phyloP scores from a whole-genome alignment of 2,329 filamentous ascomycete species.

The Pseudopyrenochaeta lycopersici region DNA sequence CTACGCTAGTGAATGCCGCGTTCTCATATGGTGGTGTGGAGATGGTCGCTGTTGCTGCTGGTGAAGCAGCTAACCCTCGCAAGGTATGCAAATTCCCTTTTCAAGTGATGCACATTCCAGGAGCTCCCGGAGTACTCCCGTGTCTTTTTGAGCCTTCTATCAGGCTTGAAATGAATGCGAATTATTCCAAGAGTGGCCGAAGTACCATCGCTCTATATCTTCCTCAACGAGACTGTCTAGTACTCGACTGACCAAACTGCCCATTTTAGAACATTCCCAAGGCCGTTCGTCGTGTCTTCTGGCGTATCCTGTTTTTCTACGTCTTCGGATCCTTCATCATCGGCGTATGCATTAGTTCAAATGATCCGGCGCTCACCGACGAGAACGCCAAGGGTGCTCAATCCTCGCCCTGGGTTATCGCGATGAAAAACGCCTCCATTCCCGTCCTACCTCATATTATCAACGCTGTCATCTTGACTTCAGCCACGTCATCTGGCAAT shows the following conservation, averaged over 20 bases:
- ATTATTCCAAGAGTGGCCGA: too few relatives aligned
- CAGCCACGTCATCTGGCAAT: slow-evolving; percentile 75
- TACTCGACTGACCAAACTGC: background rate
- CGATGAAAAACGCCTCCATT: slow-evolving; percentile 72
- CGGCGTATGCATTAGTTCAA: slow-evolving; percentile 65
- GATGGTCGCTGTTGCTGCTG: slow-evolving; percentile 49
- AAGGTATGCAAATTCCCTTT: slow-evolving; percentile 53
- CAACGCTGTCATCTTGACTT: slow-evolving; percentile 79
- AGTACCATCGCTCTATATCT: too few relatives aligned
- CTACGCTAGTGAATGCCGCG: slow-evolving; percentile 63
- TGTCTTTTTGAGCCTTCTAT: too few relatives aligned
- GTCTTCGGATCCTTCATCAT: slow-evolving; percentile 61
- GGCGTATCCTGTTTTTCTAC: slow-evolving; percentile 67
- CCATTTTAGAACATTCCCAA: slow-evolving; percentile 56
- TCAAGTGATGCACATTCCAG: background rate
- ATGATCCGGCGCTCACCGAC: slow-evolving; percentile 60
- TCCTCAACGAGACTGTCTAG: too few relatives aligned
- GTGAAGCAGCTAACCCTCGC: slow-evolving; percentile 47
- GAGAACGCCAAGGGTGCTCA: slow-evolving; percentile 49
- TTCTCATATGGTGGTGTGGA: slow-evolving; percentile 50
- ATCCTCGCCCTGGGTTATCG: slow-evolving; percentile 65
- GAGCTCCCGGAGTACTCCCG: too few relatives aligned
- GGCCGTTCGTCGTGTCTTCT: slow-evolving; percentile 64
- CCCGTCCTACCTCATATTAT: slow-evolving; percentile 74
- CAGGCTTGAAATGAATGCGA: too few relatives aligned